These are phyloP conservation scores for Botrytis hyacinthi DNA, from an alignment of 2,329 filamentous ascomycete genomes.

Conservation along the genomic window DNA sequence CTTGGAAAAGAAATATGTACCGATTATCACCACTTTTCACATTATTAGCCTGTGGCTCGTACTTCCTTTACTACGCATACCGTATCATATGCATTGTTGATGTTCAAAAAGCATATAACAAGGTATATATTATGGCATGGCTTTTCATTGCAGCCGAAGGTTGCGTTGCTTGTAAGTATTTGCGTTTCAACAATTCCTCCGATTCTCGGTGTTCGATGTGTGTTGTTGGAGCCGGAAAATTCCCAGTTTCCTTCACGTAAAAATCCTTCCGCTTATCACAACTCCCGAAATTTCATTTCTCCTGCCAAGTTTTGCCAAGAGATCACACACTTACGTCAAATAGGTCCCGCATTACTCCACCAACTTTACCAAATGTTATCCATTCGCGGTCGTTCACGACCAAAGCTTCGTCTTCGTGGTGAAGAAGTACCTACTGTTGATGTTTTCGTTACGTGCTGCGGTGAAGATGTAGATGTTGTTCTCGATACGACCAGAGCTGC, in stretches of 20 bases:
- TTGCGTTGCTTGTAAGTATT: conserved; percentile 42
- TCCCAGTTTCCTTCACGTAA: background rate
- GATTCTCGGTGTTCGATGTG: background rate
- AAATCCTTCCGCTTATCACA: background rate
- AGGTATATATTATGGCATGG: conserved; percentile 52
- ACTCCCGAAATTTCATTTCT: background rate
- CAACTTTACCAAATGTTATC: conserved; percentile 58
- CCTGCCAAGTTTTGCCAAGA: background rate
- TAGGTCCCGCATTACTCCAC: conserved; percentile 54
- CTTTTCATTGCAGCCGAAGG: conserved; percentile 56
- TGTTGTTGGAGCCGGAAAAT: background rate
- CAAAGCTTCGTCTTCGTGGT: conserved; percentile 47
- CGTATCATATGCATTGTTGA: conserved; percentile 53
- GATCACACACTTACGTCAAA: conserved; percentile 10
- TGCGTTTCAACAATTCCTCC: background rate
- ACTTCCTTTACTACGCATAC: conserved; percentile 48
- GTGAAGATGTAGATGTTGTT: conserved; percentile 55
- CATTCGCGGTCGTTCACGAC: conserved; percentile 52
- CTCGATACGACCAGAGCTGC: conserved; percentile 48
- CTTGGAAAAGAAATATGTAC: conserved; percentile 29
- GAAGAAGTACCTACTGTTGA: conserved; percentile 52
- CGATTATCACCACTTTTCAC: conserved; percentile 31
- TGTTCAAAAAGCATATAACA: conserved; percentile 45
- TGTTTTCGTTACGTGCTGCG: conserved; percentile 56
- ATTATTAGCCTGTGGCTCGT: conserved; percentile 25